Base-by-base conservation (phyloP, 768 basidiomycete genomes). In the Naematelia aurantialba region DNA sequence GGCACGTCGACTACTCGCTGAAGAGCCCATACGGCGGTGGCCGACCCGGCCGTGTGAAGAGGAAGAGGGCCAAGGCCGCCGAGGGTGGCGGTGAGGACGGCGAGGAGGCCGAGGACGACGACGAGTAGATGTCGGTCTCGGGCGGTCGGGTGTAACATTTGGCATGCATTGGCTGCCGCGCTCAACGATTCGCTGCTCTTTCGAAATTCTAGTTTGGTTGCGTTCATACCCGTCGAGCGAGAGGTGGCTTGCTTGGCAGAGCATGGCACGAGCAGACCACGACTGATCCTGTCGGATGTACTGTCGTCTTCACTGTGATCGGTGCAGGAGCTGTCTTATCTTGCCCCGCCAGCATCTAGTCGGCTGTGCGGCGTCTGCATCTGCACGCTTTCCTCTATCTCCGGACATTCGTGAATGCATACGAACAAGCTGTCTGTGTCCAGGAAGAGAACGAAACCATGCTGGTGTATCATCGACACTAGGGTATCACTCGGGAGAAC, bases 1-100 rank as follows among this genome's bases (percentile, higher is more conserved):
- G 66, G 79, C 96, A 99, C 85, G 94, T 99, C 78, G 96, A 99
- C 85, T 99, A 97, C 78, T 88, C 94, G 46, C 86, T 93, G 69
- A 93, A 88, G 59, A 96, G 92, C 63, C 93, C 94, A 57, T 94
- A 90, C 75, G 94, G 93, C 77, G 94, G 94, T 74, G 93, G 89
- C 69, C 78, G 79, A 60, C 65, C 79, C 63, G 93, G 93, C 71
- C 94, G 94, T 69, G 91, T 93, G 78, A 97, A 98, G 89, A 87
- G 94, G 79, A 98, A 96, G 88, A 90, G 93, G 76, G 90, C 89
- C 60, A 86, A 86, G 64, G 89, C 89, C 45, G 93, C 91, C 62
- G 90, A 87, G 65, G 89, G 89, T 82, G 89, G 86, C 82, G 89
- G 88, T 68, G 90, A 86, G 73, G 92, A 86, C 62, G 93, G 85